phyloP scores from a whole-genome alignment of 2,329 filamentous ascomycete genomes.

The Teratosphaeria zuluensis region DNA sequence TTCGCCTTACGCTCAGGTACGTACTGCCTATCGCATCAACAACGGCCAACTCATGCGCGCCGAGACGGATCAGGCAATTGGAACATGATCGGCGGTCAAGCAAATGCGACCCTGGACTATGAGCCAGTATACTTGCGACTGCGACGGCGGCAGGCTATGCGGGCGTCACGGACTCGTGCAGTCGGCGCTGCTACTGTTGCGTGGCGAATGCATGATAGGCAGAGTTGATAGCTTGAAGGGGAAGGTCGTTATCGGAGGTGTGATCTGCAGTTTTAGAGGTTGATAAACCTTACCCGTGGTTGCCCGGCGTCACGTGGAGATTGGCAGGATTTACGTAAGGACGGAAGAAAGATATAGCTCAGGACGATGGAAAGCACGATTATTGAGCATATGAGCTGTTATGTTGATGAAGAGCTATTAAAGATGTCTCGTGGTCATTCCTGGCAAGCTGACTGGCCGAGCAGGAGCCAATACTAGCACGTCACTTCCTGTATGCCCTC shows the following conservation, averaged over 20 bases:
- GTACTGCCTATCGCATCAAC: not conserved
- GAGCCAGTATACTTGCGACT: not conserved
- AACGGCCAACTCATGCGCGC: not conserved
- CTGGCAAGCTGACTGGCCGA: no score
- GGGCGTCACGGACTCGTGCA: not conserved
- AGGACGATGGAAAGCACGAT: no score
- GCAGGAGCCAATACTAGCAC: no score
- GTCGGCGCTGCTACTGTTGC: not conserved
- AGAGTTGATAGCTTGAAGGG: not conserved
- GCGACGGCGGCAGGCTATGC: no score
- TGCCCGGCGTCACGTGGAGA: not conserved
- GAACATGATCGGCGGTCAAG: not conserved
- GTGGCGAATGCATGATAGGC: not conserved
- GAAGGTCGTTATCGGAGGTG: not conserved
- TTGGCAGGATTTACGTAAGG: not conserved
- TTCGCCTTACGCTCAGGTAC: not conserved
- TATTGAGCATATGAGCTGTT: no score
- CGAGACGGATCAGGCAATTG: not conserved
- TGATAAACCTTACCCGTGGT: not conserved
- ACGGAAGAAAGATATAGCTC: not conserved
- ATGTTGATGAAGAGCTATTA: no score
- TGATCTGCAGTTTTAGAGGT: not conserved
- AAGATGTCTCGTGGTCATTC: no score
- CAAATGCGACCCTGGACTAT: not conserved
- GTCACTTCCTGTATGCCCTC: no score